phyloP scores from a whole-genome alignment of 169 alveolate genomes.

The Babesia divergens region DNA sequence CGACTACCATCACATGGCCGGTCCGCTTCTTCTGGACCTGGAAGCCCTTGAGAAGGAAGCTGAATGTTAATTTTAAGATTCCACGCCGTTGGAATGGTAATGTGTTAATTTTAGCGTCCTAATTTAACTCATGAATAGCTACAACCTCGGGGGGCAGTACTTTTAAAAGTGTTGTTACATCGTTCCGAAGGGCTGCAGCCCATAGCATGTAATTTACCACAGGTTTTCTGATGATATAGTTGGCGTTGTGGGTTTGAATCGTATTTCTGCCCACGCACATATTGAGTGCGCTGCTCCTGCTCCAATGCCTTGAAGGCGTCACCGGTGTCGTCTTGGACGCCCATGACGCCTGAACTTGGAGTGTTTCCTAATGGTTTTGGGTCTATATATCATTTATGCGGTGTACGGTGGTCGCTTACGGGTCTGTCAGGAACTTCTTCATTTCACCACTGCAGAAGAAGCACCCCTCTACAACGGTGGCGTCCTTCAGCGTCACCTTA shows the following conservation, averaged over 20 bases:
- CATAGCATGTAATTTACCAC: too few species aligned
- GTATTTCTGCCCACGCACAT: too few species aligned
- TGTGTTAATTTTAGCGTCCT: too few species aligned
- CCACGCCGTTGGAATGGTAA: too few species aligned
- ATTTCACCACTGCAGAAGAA: constrained; percentile 7
- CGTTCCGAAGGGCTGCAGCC: too few species aligned
- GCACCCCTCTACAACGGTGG: constrained; percentile 14
- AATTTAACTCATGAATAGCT: too few species aligned
- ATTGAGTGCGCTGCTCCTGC: too few species aligned
- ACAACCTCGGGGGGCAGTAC: too few species aligned
- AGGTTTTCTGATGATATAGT: too few species aligned
- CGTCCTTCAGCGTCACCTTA: not conserved
- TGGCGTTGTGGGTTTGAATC: too few species aligned
- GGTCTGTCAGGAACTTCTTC: constrained; percentile 15
- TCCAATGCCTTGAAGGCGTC: not conserved
- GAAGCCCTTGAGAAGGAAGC: constrained; percentile 41
- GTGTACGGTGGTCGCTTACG: not conserved
- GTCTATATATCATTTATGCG: not conserved
- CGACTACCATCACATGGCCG: constrained; percentile 34
- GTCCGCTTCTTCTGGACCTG: constrained; percentile 40
- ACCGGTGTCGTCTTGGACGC: not conserved
- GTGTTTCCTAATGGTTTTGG: constrained; percentile 4
- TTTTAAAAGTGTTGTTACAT: too few species aligned
- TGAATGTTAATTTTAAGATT: too few species aligned
- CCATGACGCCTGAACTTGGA: not conserved